A percentile compares a stretch with the other conserved stretches of the same genome.
Evolutionary conservation across 2,329 filamentous ascomycete genomes (phyloP).

Genomic region (Monosporascus cannonballus): DNA sequence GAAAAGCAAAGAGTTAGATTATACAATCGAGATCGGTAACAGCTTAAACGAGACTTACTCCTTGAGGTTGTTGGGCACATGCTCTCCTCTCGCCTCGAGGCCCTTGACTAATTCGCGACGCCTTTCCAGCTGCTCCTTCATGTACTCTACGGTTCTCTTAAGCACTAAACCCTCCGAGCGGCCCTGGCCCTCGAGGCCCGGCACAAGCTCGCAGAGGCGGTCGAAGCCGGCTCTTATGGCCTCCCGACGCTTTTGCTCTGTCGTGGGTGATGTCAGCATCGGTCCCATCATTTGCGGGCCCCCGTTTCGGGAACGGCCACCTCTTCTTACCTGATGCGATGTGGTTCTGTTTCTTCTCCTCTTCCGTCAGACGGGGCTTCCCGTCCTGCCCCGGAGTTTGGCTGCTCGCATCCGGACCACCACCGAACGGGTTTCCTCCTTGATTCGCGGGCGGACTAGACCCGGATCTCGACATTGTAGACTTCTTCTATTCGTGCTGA

Average conservation of each 20-base stretch:
- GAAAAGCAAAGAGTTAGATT: not conserved
- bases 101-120: slow-evolving; percentile 51
- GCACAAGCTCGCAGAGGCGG: slow-evolving; percentile 71
- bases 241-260: slow-evolving; percentile 56
- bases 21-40: no score
- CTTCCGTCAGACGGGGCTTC: slow-evolving; percentile 45
- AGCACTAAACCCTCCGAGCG: slow-evolving; percentile 83
- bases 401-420: slow-evolving; percentile 3
- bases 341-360: slow-evolving; percentile 51
- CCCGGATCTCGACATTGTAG: not conserved
- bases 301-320: not conserved
- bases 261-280: not conserved
- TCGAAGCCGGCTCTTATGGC: slow-evolving; percentile 83
- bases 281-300: not conserved
- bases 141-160: slow-evolving; percentile 61
- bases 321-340: slow-evolving; percentile 43
- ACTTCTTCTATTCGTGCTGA: no score
- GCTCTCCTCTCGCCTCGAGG: slow-evolving; percentile 48
- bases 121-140: slow-evolving; percentile 53
- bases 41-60: slow-evolving; percentile 25
- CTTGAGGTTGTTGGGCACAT: slow-evolving; percentile 42
- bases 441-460: not conserved
- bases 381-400: slow-evolving; percentile 30
- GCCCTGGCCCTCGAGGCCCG: slow-evolving; percentile 74
- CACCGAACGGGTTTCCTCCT: not conserved